Conservation (phyloP, 2,329 filamentous ascomycete species). For the Cercospora citrullina region DNA sequence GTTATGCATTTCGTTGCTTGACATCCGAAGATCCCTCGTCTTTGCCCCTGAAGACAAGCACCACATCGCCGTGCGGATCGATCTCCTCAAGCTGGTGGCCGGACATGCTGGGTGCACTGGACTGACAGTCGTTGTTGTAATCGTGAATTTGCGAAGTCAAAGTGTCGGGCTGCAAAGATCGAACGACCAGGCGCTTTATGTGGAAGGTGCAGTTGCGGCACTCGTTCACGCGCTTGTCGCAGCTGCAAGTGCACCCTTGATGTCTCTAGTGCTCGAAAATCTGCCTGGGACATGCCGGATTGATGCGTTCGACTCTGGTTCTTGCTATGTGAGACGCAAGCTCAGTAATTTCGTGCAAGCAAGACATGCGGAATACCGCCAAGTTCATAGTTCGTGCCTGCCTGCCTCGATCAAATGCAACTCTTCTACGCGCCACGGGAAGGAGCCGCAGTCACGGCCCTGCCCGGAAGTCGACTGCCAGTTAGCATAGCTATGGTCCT, state of each 20-base stretch:
- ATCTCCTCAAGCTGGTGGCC: slow-evolving; percentile 25
- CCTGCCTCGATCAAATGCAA: background rate
- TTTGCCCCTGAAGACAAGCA: background rate
- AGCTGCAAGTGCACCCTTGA: background rate
- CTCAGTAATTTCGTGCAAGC: background rate
- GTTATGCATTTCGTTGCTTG: background rate
- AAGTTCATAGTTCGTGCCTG: background rate
- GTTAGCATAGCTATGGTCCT: background rate
- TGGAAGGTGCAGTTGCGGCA: background rate
- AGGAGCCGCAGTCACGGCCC: background rate
- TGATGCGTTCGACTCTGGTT: background rate
- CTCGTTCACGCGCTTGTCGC: background rate
- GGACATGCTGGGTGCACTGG: background rate
- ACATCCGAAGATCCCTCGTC: background rate
- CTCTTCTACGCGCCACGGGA: background rate
- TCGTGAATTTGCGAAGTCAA: background rate
- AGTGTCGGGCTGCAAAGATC: background rate
- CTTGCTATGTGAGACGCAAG: background rate
- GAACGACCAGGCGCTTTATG: background rate
- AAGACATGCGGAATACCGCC: background rate
- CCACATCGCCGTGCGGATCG: slow-evolving; percentile 41
- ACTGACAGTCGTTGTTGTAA: background rate
- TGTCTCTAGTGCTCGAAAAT: background rate
- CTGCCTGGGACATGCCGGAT: background rate
- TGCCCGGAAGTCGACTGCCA: background rate